Base-by-base conservation (phyloP, 352 stramenopile genomes). In the Globisporangium lucens region DNA sequence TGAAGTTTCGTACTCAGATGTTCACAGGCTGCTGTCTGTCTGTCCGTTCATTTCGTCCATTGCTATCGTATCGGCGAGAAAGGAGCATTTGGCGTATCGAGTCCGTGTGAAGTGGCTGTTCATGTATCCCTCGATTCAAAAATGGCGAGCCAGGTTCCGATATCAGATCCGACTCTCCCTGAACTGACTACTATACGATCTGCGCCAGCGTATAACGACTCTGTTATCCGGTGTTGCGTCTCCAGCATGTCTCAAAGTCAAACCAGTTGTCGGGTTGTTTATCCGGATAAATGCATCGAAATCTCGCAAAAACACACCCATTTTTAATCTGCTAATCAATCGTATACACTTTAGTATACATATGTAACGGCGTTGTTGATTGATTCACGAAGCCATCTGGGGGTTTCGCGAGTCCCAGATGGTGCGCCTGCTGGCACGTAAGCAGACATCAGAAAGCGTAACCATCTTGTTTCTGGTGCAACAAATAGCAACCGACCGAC, bases 271-370 rank as follows among this genome's bases (percentile, higher is more conserved):
- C 15, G 8, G 13, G 5, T 49, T n/a, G 4, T 9, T 49, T 49
- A 22, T 49, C 41, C 41, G 41, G 41, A 49, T 49, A 22, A 49
- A 49, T 49, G 13, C 41, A 49, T 15, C 41, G 41, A 49, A n/a
- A 49, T 46, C 38, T 46, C 13, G 12, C 12, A 46, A 35, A 3
- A 46, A 12, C 38, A 7, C 13, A 13, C 5, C 30, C 38, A 13
- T 46, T 46, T 49, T 49, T 49, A 49, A 49, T 49, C 4, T 49
- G 41, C 41, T n/a, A 49, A n/a, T 49, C 41, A 49, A 49, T 49
- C 4, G 15, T 49, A 49, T 49, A 49, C 41, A 6, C 15, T 24
- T 24, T 15, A 49, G 41, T 49, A 49, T 49, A 49, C 41, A n/a
- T 15, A 2, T 49, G 41, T 49, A 49, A 22, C 41, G 15, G 13